These are phyloP conservation scores for Pseudogymnoascus verrucosus DNA, from an alignment of 2,329 filamentous ascomycete genomes.

Conservation along the genomic window DNA sequence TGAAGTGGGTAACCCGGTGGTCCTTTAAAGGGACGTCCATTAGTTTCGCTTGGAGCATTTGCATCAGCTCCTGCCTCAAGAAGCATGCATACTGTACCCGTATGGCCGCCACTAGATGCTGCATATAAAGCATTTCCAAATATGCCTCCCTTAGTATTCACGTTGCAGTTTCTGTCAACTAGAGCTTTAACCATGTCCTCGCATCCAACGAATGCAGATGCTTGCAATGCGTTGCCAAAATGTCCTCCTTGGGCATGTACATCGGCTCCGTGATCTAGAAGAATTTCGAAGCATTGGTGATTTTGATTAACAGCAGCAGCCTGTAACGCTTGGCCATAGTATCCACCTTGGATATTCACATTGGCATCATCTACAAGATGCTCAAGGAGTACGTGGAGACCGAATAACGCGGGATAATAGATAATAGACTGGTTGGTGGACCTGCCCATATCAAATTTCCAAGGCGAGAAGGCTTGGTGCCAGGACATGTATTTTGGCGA, in stretches of 20 bases:
- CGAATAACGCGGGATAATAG: neutral
- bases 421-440: neutral
- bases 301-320: neutral
- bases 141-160: neutral
- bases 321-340: slow-evolving; percentile 2
- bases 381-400: neutral
- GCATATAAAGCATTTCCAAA: neutral
- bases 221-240: neutral
- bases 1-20: neutral
- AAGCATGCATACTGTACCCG: neutral
- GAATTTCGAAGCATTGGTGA: neutral
- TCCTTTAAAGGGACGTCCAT: too few relatives aligned
- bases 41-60: neutral
- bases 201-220: neutral
- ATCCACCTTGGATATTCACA: neutral
- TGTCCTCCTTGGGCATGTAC: neutral
- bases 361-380: neutral
- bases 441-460: neutral
- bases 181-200: neutral
- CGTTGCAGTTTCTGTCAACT: neutral
- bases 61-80: neutral
- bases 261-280: neutral
- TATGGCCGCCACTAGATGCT: neutral
- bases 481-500: neutral
- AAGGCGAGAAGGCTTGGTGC: neutral